These are phyloP conservation scores for Musa acuminata DNA, from an alignment of 176 grass and related monocot genomes.

Conservation along the genomic window DNA sequence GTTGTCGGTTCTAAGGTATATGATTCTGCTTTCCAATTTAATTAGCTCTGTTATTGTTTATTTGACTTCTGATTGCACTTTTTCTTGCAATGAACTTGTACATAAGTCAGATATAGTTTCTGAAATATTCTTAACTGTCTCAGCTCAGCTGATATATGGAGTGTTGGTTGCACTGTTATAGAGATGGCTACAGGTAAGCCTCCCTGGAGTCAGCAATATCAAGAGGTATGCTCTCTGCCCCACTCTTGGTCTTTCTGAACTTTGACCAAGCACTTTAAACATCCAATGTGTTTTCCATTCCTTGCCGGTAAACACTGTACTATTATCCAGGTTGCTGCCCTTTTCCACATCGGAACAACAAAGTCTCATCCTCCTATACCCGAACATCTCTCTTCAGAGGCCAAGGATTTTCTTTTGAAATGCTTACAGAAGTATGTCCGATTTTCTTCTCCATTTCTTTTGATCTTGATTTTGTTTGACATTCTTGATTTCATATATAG, in stretches of 20 bases:
- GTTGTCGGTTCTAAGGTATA: background rate
- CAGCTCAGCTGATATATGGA: constrained; percentile 99
- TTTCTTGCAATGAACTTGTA: background rate
- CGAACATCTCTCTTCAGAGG: constrained; percentile 81
- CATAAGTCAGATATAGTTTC: background rate
- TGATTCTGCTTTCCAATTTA: background rate
- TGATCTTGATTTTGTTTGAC: constrained; percentile 17
- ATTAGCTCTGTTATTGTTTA: constrained; percentile 13
- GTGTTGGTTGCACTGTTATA: constrained; percentile 98
- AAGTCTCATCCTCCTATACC: constrained; percentile 98
- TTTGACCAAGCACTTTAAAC: background rate
- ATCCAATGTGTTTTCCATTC: background rate
- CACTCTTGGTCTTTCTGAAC: background rate
- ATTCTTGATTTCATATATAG: constrained; percentile 1
- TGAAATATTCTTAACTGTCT: constrained; percentile 19
- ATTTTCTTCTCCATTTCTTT: constrained; percentile 8
- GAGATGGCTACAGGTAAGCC: constrained; percentile 99
- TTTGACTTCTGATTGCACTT: background rate
- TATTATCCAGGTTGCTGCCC: constrained; percentile 70
- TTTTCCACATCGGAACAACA: constrained; percentile 90
- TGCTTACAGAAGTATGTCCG: constrained; percentile 90
- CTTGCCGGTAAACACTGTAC: constrained; percentile 7
- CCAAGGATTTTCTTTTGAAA: constrained; percentile 95
- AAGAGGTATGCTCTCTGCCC: constrained; percentile 44
- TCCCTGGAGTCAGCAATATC: constrained; percentile 96